These are phyloP conservation scores for Mesembryanthemum crystallinum DNA, from an alignment of 148 eudicot species.

Conservation along the genomic window DNA sequence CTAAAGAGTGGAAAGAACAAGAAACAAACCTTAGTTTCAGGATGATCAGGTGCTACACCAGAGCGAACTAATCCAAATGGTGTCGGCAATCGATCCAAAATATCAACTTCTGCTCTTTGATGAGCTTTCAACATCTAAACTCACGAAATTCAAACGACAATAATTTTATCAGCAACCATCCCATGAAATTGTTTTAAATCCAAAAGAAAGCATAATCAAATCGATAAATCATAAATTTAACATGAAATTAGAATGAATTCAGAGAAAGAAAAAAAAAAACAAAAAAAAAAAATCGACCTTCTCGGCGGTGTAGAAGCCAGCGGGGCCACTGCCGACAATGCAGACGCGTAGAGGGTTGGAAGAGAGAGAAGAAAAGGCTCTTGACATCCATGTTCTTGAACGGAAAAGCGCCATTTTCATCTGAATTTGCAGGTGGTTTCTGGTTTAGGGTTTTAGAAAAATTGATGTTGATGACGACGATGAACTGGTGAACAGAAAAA, in stretches of 20 bases:
- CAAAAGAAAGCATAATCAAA: background rate
- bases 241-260: background rate
- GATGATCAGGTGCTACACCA: slow-evolving; percentile 99
- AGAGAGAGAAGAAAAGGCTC: slow-evolving; percentile 50
- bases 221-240: background rate
- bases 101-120: slow-evolving; percentile 73
- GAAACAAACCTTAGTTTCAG: slow-evolving; percentile 72
- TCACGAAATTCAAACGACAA: slow-evolving; percentile 7
- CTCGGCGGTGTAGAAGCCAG: slow-evolving; percentile 89
- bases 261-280: background rate
- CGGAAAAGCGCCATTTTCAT: slow-evolving; percentile 31
- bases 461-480: background rate
- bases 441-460: slow-evolving; percentile 18
- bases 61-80: slow-evolving; percentile 89
- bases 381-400: slow-evolving; percentile 25
- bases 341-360: slow-evolving; percentile 65
- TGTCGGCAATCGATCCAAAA: slow-evolving; percentile 81
- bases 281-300: slow-evolving; percentile 50
- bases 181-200: background rate
- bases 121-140: slow-evolving; percentile 77
- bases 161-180: background rate
- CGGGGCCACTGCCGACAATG: slow-evolving; percentile 92
- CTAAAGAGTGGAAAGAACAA: background rate
- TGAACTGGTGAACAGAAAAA: background rate
- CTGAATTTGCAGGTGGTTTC: background rate